These are phyloP conservation scores for Arthrobotrys iridis DNA, from an alignment of 2,329 filamentous ascomycete species.

Conservation along the genomic window DNA sequence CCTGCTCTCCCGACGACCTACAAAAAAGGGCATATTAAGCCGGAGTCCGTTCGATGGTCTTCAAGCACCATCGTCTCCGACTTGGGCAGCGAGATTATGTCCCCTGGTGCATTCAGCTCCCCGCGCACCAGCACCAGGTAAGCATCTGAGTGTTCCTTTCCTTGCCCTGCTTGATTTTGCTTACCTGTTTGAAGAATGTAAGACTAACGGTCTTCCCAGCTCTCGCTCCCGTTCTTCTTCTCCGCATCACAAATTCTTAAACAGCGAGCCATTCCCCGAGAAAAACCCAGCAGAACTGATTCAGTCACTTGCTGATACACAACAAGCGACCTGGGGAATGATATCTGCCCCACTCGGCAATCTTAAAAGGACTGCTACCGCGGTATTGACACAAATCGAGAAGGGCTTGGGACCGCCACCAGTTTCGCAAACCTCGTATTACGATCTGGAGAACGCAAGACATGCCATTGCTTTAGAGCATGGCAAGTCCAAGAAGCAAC, in stretches of 20 bases:
- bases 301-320: slow-evolving; percentile 69
- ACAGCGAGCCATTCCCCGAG: slow-evolving; percentile 58
- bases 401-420: slow-evolving; percentile 71
- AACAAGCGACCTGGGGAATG: slow-evolving; percentile 74
- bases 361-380: slow-evolving; percentile 82
- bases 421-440: slow-evolving; percentile 56
- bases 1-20: slow-evolving; percentile 34
- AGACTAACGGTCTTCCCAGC: slow-evolving; percentile 22
- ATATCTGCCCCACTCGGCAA: slow-evolving; percentile 69
- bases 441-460: slow-evolving; percentile 59
- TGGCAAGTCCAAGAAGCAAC: slow-evolving; percentile 74
- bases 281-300: slow-evolving; percentile 59
- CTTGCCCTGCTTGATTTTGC: slow-evolving; percentile 22
- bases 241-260: slow-evolving; percentile 58
- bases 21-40: slow-evolving; percentile 60
- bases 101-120: slow-evolving; percentile 62
- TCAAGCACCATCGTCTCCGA: slow-evolving; percentile 64
- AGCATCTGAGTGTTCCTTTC: slow-evolving; percentile 55
- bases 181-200: slow-evolving; percentile 32
- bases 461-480: slow-evolving; percentile 69
- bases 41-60: slow-evolving; percentile 60
- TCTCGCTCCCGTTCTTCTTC: slow-evolving; percentile 48
- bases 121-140: slow-evolving; percentile 68
- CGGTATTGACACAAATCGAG: slow-evolving; percentile 92
- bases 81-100: slow-evolving; percentile 62